These are phyloP conservation scores for Wakefieldia striispora DNA, from an alignment of 768 basidiomycete genomes.

Conservation along the genomic window DNA sequence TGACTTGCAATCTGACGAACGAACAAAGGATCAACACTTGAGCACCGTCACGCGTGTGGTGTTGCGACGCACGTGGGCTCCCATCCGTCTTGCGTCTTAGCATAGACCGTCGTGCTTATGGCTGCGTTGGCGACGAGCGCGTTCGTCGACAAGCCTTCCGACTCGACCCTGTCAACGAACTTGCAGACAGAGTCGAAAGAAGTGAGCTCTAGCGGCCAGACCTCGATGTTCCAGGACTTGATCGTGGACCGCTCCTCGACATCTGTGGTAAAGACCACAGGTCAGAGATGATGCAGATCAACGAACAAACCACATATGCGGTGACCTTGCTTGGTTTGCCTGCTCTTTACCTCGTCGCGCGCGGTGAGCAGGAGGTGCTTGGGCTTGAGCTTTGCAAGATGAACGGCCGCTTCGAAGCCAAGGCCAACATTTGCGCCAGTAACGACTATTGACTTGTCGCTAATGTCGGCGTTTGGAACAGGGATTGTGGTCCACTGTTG, in stretches of 20 bases:
- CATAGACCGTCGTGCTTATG: conserved; percentile 13
- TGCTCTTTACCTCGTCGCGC: conserved; percentile 22
- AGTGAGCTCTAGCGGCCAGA: conserved; percentile 35
- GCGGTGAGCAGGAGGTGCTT: conserved; percentile 25
- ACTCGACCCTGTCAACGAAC: conserved; percentile 30
- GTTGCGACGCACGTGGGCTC: conserved; percentile 32
- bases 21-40: background rate
- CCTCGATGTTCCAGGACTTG: conserved; percentile 15
- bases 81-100: conserved; percentile 35
- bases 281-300: background rate
- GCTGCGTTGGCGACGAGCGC: conserved; percentile 34
- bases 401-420: conserved; percentile 30
- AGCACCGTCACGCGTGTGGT: background rate
- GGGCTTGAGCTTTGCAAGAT: conserved; percentile 24
- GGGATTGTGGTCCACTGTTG: conserved; percentile 31
- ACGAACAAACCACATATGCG: background rate
- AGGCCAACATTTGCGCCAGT: conserved; percentile 30
- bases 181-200: conserved; percentile 33
- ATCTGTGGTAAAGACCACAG: conserved; percentile 5
- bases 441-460: conserved; percentile 25
- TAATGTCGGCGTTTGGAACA: conserved; percentile 16
- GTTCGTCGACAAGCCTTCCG: conserved; percentile 26
- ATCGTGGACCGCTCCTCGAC: conserved; percentile 13
- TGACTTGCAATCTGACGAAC: conserved; percentile 32
- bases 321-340: conserved; percentile 16